Evolutionary conservation across 495 filamentous ascomycete genomes (phyloP).

Genomic region (Pyrenopolyporus hunteri): DNA sequence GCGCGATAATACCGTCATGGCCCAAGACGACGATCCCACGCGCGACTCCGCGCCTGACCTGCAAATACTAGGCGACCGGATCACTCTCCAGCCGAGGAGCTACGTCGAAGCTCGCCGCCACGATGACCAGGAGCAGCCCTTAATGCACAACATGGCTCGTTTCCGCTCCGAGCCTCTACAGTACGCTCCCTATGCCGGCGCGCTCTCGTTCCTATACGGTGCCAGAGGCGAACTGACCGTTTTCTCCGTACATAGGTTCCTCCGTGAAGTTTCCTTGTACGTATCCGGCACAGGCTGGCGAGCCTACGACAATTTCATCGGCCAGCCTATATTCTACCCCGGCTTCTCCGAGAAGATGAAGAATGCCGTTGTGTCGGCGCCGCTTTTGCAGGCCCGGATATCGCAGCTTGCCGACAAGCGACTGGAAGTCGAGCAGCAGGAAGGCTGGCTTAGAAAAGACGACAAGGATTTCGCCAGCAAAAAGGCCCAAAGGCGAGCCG

Average conservation of each 20-base stretch:
- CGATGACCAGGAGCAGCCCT: constrained; percentile 69
- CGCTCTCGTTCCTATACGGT: background rate
- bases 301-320: constrained; percentile 86
- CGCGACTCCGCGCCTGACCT: constrained; percentile 75
- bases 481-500: constrained; percentile 65
- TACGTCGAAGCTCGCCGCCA: constrained; percentile 60
- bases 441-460: constrained; percentile 68
- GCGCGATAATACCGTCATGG: constrained; percentile 37
- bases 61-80: constrained; percentile 77
- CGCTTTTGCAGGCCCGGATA: constrained; percentile 75
- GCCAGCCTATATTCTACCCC: constrained; percentile 90
- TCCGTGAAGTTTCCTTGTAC: constrained; percentile 89
- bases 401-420: constrained; percentile 75
- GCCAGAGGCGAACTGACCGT: constrained; percentile 40
- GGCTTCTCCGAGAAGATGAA: constrained; percentile 94
- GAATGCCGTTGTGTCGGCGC: constrained; percentile 70
- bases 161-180: constrained; percentile 67
- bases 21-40: constrained; percentile 43
- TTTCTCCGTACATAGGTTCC: constrained; percentile 65
- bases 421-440: constrained; percentile 73
- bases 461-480: constrained; percentile 62
- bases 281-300: constrained; percentile 92
- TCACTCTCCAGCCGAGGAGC: constrained; percentile 81
- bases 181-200: constrained; percentile 40
- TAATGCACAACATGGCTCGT: constrained; percentile 81